Conservation (phyloP, 2,329 filamentous ascomycete species). For the Pseudonectria buxi region DNA sequence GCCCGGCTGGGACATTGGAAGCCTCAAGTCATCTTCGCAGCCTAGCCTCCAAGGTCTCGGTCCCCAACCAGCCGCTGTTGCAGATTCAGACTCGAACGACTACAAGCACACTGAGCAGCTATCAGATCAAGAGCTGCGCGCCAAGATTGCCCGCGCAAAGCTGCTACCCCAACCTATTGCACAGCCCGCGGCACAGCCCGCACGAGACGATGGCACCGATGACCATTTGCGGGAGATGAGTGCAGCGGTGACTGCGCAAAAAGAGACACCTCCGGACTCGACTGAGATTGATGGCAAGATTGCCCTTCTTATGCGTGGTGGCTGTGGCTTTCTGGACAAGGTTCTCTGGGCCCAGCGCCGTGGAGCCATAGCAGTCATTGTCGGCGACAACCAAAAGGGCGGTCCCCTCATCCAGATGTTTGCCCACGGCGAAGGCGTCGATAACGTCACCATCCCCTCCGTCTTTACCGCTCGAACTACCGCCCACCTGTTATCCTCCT, state of each 20-base stretch:
- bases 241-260: no score
- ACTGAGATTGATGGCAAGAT: conserved; percentile 93
- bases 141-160: conserved; percentile 7
- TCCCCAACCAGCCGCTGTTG: conserved; percentile 14
- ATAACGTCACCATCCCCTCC: conserved; percentile 88
- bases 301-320: conserved; percentile 82
- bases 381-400: conserved; percentile 86
- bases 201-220: conserved; percentile 70
- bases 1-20: conserved; percentile 71
- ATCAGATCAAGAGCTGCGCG: conserved; percentile 24
- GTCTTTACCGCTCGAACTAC: conserved; percentile 94
- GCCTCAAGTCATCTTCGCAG: conserved; percentile 38
- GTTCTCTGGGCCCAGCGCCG: conserved; percentile 93
- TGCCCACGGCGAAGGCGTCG: conserved; percentile 82
- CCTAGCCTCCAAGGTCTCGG: conserved; percentile 28
- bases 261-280: conserved; percentile 68
- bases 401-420: conserved; percentile 95
- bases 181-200: background rate
- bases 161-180: background rate
- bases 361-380: conserved; percentile 82
- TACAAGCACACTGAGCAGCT: conserved; percentile 14
- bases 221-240: conserved; percentile 63
- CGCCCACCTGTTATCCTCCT: conserved; percentile 81
- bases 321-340: conserved; percentile 94
- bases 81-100: conserved; percentile 6